Conservation (phyloP, 2,329 filamentous ascomycete genomes). For the Amesomyces nigricolor region DNA sequence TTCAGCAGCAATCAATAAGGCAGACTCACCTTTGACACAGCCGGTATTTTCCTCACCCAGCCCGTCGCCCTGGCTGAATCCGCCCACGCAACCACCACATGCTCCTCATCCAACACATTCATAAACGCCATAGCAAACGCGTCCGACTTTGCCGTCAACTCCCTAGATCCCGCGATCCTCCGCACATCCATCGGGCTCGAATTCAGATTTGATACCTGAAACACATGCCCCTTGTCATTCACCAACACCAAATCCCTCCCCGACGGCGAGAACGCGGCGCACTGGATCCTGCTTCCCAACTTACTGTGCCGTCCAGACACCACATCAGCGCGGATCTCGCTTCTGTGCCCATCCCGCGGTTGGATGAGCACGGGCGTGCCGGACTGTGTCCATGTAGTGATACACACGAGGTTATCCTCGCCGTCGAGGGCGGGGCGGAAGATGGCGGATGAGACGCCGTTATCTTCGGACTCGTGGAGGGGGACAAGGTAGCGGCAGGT, state of each 20-base stretch:
- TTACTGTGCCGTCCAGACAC: conserved; percentile 29
- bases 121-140: conserved; percentile 37
- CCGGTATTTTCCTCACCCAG: conserved; percentile 30
- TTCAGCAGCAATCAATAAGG: too few relatives aligned
- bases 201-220: conserved; percentile 35
- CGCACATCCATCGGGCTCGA: conserved; percentile 35
- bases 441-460: conserved; percentile 35
- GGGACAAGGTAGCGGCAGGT: conserved; percentile 36
- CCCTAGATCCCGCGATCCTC: conserved; percentile 33
- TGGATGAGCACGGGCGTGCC: conserved; percentile 37
- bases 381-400: conserved; percentile 40
- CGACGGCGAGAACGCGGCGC: conserved; percentile 35
- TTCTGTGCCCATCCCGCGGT: conserved; percentile 34
- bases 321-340: conserved; percentile 31
- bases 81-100: conserved; percentile 37
- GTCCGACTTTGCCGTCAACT: conserved; percentile 35
- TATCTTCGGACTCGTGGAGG: conserved; percentile 38
- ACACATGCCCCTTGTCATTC: conserved; percentile 38
- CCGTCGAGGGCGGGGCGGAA: conserved; percentile 31
- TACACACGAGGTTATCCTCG: conserved; percentile 35
- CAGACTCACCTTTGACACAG: conserved; percentile 14
- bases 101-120: conserved; percentile 34
- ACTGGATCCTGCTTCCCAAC: conserved; percentile 36
- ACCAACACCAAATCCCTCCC: conserved; percentile 37
- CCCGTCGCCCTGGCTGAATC: conserved; percentile 32